Percentiles rank a stretch among this genome's conserved stretches.
Evolutionary conservation across 805 yeast genomes (phyloP).

Genomic region (Hanseniaspora vineae): DNA sequence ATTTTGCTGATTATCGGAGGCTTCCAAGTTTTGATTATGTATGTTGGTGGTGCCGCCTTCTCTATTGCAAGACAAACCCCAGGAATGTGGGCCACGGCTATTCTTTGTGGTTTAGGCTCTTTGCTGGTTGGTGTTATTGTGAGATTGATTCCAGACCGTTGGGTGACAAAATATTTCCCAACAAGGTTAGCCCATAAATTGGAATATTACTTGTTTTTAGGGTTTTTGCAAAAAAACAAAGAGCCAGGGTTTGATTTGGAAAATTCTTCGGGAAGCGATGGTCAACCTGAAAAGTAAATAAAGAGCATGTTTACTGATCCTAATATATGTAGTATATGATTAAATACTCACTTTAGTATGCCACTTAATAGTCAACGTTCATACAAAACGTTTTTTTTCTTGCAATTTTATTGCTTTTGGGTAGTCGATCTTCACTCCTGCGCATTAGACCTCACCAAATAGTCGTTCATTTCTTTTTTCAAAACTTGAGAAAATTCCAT

Average conservation of each 20-base stretch:
- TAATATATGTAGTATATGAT: too few species aligned
- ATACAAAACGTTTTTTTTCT: too few species aligned
- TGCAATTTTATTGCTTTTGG: too few species aligned
- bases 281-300: too few species aligned
- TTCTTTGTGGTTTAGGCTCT: conserved; percentile 67
- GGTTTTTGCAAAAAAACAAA: conserved; percentile 4
- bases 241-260: neutral
- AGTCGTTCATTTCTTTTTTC: conserved; percentile 14
- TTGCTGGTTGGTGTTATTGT: conserved; percentile 69
- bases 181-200: conserved; percentile 30
- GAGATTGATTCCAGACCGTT: conserved; percentile 71
- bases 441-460: neutral
- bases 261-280: neutral
- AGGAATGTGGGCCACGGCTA: conserved; percentile 81
- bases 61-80: conserved; percentile 68
- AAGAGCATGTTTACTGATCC: too few species aligned
- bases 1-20: conserved; percentile 70
- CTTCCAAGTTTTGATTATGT: conserved; percentile 82
- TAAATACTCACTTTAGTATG: too few species aligned
- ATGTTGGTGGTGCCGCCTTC: conserved; percentile 94
- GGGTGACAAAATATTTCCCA: conserved; percentile 60
- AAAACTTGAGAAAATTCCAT: conserved; percentile 34
- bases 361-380: too few species aligned
- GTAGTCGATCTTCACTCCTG: too few species aligned
- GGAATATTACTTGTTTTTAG: conserved; percentile 5